Percentiles rank a stretch among this genome's conserved stretches.
Conservation (phyloP, 495 filamentous ascomycete species). For the Penicillium nucicola region DNA sequence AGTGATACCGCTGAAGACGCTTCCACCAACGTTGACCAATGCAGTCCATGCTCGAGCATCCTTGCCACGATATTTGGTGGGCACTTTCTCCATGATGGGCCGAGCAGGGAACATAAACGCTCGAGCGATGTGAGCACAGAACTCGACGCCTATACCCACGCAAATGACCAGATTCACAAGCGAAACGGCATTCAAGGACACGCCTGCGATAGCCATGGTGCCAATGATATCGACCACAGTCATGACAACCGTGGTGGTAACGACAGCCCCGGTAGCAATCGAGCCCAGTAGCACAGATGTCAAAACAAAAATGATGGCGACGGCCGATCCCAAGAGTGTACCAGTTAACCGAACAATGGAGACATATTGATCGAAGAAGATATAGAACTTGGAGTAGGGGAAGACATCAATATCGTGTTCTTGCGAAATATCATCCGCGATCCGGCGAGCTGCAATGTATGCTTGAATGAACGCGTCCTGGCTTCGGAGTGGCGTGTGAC, state of each 20-base stretch:
- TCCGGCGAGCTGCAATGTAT: slow-evolving; percentile 86
- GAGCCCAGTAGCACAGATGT: slow-evolving; percentile 80
- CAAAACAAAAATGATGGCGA: slow-evolving; percentile 78
- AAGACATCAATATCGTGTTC: slow-evolving; percentile 75
- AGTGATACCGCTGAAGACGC: slow-evolving; percentile 94
- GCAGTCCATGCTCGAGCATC: slow-evolving; percentile 90
- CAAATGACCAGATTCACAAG: slow-evolving; percentile 98
- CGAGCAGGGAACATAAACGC: slow-evolving; percentile 91
- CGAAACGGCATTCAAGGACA: slow-evolving; percentile 93
- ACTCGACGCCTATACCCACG: slow-evolving; percentile 93
- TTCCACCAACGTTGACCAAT: slow-evolving; percentile 87
- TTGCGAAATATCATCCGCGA: slow-evolving; percentile 67
- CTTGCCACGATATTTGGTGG: slow-evolving; percentile 61
- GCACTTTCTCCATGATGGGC: slow-evolving; percentile 69
- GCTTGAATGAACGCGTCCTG: slow-evolving; percentile 93
- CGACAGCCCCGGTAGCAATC: slow-evolving; percentile 71
- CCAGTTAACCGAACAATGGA: slow-evolving; percentile 76
- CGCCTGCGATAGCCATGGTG: slow-evolving; percentile 82
- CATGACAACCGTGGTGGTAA: slow-evolving; percentile 86
- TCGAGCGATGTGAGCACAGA: slow-evolving; percentile 93
- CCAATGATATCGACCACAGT: slow-evolving; percentile 92
- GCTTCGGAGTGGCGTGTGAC: slow-evolving; percentile 77
- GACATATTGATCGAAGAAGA: slow-evolving; percentile 97
- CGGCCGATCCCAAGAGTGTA: slow-evolving; percentile 74
- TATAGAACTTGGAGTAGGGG: slow-evolving; percentile 94